A percentile compares a stretch with the other conserved stretches of the same genome.
Conservation (phyloP, 192 early-diverging fungal species). For the Backusella macrospora region DNA sequence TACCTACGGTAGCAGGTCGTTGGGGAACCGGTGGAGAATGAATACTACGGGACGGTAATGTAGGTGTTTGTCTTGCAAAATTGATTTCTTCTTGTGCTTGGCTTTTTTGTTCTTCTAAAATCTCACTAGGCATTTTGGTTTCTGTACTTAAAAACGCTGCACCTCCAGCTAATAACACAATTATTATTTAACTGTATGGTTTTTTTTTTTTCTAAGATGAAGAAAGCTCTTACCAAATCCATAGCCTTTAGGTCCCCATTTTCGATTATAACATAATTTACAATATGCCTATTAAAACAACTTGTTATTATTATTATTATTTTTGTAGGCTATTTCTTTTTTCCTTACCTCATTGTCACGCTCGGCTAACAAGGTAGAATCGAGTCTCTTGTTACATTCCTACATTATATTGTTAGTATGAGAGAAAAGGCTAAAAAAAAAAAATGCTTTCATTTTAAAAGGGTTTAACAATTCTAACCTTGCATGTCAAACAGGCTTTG, state of each 20-base stretch:
- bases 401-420: not conserved
- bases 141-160: conserved; percentile 39
- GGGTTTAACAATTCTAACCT: not conserved
- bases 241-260: conserved; percentile 60
- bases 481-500: conserved; percentile 38
- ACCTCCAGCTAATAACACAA: conserved; percentile 30
- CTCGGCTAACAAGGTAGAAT: conserved; percentile 55
- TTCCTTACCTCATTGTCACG: conserved; percentile 54
- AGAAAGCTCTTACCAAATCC: conserved; percentile 26
- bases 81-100: not conserved
- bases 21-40: not conserved
- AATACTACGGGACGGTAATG: not conserved
- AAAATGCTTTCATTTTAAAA: not conserved
- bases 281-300: conserved; percentile 52
- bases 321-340: not conserved
- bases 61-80: not conserved
- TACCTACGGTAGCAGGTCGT: not conserved
- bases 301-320: not conserved
- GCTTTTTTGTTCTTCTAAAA: conserved; percentile 1
- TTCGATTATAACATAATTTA: conserved; percentile 56
- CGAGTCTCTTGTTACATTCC: conserved; percentile 60
- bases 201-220: conserved; percentile 4
- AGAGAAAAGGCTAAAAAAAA: not conserved
- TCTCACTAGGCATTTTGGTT: conserved; percentile 31
- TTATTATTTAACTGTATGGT: not conserved